These are phyloP conservation scores for Plasmodium gaboni DNA, from an alignment of 169 alveolate genomes.

Conservation along the genomic window DNA sequence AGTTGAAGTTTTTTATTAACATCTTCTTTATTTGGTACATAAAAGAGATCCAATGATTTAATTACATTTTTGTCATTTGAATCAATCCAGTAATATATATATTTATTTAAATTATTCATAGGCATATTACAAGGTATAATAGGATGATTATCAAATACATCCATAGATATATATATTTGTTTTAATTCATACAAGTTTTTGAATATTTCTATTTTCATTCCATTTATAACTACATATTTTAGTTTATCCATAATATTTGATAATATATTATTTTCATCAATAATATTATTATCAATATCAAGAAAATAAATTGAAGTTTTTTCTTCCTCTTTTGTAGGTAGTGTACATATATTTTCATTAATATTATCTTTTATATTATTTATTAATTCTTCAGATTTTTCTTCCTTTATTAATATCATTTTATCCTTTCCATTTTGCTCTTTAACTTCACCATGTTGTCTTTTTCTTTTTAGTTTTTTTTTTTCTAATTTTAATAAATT, in stretches of 20 bases:
- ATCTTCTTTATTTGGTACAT: constrained; percentile 48
- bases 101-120: constrained; percentile 13
- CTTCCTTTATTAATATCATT: background rate
- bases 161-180: constrained; percentile 73
- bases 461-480: constrained; percentile 14
- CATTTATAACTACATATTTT: constrained; percentile 46
- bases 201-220: constrained; percentile 33
- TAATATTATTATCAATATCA: constrained; percentile 53
- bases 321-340: constrained; percentile 1
- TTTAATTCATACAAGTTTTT: constrained; percentile 43
- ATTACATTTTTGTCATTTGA: constrained; percentile 10
- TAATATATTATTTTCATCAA: constrained; percentile 37
- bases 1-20: constrained; percentile 34
- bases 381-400: background rate
- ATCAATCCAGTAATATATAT: constrained; percentile 42
- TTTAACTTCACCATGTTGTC: background rate
- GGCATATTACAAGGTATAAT: constrained; percentile 53
- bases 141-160: constrained; percentile 59
- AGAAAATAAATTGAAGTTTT: constrained; percentile 9
- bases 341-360: background rate
- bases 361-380: background rate
- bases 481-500: constrained; percentile 55
- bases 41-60: constrained; percentile 41
- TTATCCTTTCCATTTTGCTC: constrained; percentile 4
- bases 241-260: constrained; percentile 27